Evolutionary conservation across 1,284 basidiomycete genomes (phyloP), one percentile per base, ranked within the genome.

Genomic region (Papiliotrema laurentii): DNA sequence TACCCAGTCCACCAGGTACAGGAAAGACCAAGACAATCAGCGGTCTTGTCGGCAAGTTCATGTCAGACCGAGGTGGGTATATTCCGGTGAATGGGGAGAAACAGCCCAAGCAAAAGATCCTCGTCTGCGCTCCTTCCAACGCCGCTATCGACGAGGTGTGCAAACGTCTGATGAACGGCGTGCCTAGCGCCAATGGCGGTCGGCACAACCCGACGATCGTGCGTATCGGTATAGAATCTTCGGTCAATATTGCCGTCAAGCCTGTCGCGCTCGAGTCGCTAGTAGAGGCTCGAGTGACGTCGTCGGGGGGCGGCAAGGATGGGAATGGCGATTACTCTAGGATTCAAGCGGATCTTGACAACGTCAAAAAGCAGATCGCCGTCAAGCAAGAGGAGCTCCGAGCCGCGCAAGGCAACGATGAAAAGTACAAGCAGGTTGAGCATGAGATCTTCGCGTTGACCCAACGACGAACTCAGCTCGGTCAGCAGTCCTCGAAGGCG

Each of bases 11-110:
- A 25, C 96, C 96, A 1, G 96, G 96, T 57, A 99, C 96, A 0
- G 96, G 96, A 35, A 99, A 99, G 75, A 98, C 96, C 10, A 97
- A 91, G 43, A 99, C 96, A 0, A 98, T 99, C 57, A 89, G 91
- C 61, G 91, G 89, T 18, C 78, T 98, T n/a, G 86, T 97, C 2
- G 85, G 89, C 34, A 82, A 85, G 6, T 92, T 88, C 66, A 72
- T 94, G 33, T 81, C 84, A 1, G 80, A 76, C 42, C 81, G 86
- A 4, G 72, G 78, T 10, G 76, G 74, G 24, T 71, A 78, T 16
- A 80, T 86, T 64, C 77, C 64, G 16, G 40, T 65, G 28, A 62
- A 74, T 33, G 73, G 75, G 0, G 78, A 81, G 38, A 81, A 80
- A 55, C 75, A 74, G n/a, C 67, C 78, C 2, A 72, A 78, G 2